Conservation (phyloP, 148 eudicot genomes). For the Vaccinium corymbosum region DNA sequence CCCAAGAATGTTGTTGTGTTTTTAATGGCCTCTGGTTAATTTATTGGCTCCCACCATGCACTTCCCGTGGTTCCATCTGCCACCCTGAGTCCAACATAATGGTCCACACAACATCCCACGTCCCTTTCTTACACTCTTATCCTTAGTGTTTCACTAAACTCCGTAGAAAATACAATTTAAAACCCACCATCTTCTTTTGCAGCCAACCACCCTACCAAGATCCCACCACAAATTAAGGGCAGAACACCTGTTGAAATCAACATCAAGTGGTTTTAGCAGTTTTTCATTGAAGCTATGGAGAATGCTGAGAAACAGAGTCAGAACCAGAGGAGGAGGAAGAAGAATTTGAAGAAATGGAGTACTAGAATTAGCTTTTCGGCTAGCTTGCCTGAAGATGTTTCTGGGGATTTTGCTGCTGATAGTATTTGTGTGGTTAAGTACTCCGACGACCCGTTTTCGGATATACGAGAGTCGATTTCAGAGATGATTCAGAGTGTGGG, state of each 20-base stretch:
- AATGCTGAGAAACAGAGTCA: not conserved
- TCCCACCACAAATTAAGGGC: not conserved
- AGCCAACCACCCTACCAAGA: not conserved
- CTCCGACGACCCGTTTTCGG: conserved; percentile 45
- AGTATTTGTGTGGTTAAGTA: conserved; percentile 54
- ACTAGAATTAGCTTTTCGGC: conserved; percentile 56
- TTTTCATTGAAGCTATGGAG: conserved; percentile 7
- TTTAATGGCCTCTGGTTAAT: not conserved
- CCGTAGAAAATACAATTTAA: not conserved
- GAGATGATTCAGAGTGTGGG: conserved; percentile 49
- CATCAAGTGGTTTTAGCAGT: not conserved
- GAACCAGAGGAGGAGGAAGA: conserved; percentile 13
- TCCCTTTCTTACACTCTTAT: not conserved
- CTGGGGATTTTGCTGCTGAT: conserved; percentile 40
- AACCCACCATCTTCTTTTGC: not conserved
- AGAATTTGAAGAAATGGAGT: conserved; percentile 9
- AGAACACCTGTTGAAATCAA: not conserved
- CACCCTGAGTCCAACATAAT: not conserved
- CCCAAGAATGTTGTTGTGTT: not conserved
- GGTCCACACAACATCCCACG: conserved; percentile 17
- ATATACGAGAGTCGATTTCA: conserved; percentile 49
- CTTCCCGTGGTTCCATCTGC: not conserved
- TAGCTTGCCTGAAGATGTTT: conserved; percentile 47
- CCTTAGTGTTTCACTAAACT: not conserved
- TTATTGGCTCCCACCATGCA: not conserved